Conservation (phyloP, 2,329 filamentous ascomycete genomes). For the Penicillium sp. region DNA sequence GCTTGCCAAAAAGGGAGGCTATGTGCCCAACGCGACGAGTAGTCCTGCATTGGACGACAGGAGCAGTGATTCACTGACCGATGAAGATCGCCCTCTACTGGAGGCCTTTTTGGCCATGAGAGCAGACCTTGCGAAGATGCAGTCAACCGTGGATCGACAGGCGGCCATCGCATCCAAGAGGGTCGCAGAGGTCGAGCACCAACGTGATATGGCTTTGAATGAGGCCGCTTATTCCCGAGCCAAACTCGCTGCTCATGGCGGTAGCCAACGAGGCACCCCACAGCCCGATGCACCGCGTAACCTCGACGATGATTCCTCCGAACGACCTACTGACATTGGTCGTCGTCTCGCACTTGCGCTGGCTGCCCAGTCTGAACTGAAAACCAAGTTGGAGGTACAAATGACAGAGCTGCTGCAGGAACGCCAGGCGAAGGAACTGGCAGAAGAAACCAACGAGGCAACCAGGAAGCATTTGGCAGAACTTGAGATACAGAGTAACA, state of each 20-base stretch:
- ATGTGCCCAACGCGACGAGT: constrained; percentile 69
- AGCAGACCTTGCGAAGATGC: constrained; percentile 83
- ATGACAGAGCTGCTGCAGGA: constrained; percentile 76
- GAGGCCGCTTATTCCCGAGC: constrained; percentile 96
- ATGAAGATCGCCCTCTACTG: constrained; percentile 88
- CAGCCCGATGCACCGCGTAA: constrained; percentile 56
- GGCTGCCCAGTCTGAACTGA: constrained; percentile 77
- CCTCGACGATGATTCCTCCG: constrained; percentile 59
- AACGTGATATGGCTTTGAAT: constrained; percentile 89
- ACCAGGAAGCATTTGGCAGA: constrained; percentile 82
- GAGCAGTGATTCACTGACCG: constrained; percentile 76
- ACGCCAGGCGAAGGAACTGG: constrained; percentile 75
- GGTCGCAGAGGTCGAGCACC: constrained; percentile 91
- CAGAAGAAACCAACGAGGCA: constrained; percentile 83
- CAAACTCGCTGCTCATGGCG: constrained; percentile 79
- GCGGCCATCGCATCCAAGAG: constrained; percentile 81
- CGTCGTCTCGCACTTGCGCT: constrained; percentile 81
- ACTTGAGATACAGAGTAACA: constrained; percentile 79
- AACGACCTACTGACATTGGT: constrained; percentile 73
- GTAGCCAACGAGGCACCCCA: constrained; percentile 63
- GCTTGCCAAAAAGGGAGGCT: constrained; percentile 86
- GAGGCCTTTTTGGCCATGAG: constrained; percentile 93
- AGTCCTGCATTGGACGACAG: constrained; percentile 76
- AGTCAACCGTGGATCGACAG: constrained; percentile 85
- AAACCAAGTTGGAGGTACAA: constrained; percentile 70